Conservation (phyloP, 257 asterid species). For the Solanum acaule region DNA sequence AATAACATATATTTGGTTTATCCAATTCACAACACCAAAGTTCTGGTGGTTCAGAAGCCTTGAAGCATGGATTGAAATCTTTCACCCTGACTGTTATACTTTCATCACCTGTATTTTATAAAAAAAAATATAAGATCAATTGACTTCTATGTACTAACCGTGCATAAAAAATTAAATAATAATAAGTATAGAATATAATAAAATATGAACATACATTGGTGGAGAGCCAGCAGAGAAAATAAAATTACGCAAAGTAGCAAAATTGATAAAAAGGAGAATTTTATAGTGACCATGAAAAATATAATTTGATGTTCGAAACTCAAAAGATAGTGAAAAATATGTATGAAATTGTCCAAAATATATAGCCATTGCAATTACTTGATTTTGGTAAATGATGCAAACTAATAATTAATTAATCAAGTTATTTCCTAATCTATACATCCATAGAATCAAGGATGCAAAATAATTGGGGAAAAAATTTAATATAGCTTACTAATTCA, state of each 20-base stretch:
- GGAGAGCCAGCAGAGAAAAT: neutral
- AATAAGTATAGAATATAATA: neutral
- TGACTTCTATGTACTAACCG: neutral
- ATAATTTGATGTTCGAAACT: neutral
- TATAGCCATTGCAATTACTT: neutral
- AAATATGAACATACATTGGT: neutral
- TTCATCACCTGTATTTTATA: neutral
- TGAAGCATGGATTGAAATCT: neutral
- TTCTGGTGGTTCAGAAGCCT: neutral
- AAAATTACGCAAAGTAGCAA: neutral
- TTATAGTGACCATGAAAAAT: neutral
- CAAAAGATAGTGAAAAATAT: neutral
- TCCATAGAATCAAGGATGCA: neutral
- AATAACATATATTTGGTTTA: neutral
- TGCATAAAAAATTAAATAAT: neutral
- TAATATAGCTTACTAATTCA: neutral
- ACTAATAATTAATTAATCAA: too few relatives aligned
- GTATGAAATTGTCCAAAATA: neutral
- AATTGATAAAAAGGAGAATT: neutral
- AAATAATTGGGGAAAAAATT: neutral
- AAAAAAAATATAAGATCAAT: neutral
- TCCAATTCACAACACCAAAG: neutral
- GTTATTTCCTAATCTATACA: neutral
- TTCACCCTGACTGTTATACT: neutral
- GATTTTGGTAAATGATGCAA: too few relatives aligned